Evolutionary conservation across 2,329 filamentous ascomycete genomes (phyloP).

Genomic region (Beauveria bassiana): DNA sequence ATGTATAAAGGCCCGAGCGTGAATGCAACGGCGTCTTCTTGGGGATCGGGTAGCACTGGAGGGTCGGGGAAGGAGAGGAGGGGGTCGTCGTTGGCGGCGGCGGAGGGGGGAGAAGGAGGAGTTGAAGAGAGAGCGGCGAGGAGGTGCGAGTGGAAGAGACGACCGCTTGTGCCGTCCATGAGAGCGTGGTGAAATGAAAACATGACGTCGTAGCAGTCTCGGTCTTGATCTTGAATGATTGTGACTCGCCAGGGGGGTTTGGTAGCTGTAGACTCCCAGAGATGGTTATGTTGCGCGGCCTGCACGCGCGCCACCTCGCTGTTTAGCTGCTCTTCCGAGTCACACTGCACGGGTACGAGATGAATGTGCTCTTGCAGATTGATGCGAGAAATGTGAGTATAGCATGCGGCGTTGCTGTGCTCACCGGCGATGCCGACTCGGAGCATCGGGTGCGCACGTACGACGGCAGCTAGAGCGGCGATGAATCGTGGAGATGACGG

Average conservation of each 20-base stretch:
- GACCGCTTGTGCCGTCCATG: constrained; percentile 42
- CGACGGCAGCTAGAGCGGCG: constrained; percentile 31
- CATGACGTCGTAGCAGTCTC: constrained; percentile 29
- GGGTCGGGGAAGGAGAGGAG: constrained; percentile 24
- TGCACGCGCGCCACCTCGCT: constrained; percentile 24
- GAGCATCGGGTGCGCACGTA: constrained; percentile 38
- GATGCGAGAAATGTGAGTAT: constrained; percentile 34
- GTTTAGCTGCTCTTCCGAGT: constrained; percentile 22
- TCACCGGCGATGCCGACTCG: constrained; percentile 40
- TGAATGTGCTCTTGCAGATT: constrained; percentile 36
- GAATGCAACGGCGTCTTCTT: constrained; percentile 35
- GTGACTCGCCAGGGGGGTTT: constrained; percentile 41
- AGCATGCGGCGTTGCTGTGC: constrained; percentile 34
- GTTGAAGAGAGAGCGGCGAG: constrained; percentile 34
- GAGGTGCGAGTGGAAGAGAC: constrained; percentile 41
- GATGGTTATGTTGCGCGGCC: constrained; percentile 31
- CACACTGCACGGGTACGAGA: constrained; percentile 21
- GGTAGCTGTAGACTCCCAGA: constrained; percentile 32
- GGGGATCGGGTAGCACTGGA: constrained; percentile 27
- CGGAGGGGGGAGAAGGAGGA: background rate
- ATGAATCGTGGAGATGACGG: constrained; percentile 19
- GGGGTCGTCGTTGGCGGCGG: background rate
- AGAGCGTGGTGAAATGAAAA: constrained; percentile 47
- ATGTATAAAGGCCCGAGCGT: constrained; percentile 33
- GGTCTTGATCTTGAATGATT: constrained; percentile 22